Percentiles rank a stretch among this genome's conserved stretches.
phyloP scores from a whole-genome alignment of 2,329 filamentous ascomycete species.

The Catunica adiposa region DNA sequence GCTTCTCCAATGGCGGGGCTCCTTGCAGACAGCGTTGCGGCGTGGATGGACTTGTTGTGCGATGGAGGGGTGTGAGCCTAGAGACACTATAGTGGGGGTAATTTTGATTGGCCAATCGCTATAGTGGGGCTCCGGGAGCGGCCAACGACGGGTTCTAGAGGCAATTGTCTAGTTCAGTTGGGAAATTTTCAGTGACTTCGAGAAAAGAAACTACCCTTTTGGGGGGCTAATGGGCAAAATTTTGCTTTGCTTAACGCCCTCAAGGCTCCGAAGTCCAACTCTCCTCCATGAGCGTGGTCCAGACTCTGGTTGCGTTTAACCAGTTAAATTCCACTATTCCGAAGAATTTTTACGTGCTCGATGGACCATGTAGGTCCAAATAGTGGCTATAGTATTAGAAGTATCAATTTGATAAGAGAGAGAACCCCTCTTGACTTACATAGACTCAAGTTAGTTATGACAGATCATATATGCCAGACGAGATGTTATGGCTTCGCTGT shows the following conservation, averaged over 20 bases:
- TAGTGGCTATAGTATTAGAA: background rate
- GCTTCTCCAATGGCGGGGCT: background rate
- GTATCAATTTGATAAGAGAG: no score
- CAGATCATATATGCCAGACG: no score
- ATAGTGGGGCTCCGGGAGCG: constrained; percentile 10
- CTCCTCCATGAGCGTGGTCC: background rate
- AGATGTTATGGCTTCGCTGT: no score
- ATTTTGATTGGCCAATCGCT: constrained; percentile 2
- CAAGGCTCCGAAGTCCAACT: background rate
- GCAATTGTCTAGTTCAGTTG: background rate
- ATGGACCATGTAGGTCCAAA: constrained; percentile 1
- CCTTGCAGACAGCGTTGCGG: background rate
- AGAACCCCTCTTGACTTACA: no score
- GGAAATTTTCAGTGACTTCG: background rate
- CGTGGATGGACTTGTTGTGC: background rate
- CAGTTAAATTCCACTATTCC: constrained; percentile 9
- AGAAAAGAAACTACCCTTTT: background rate
- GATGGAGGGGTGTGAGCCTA: constrained; percentile 9
- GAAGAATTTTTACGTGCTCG: constrained; percentile 10
- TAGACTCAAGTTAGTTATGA: no score
- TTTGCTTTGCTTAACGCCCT: background rate
- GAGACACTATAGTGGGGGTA: background rate
- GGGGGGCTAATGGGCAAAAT: background rate
- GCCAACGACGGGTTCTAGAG: constrained; percentile 4
- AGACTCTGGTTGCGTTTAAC: background rate